Evolutionary conservation across 139 green algal species (phyloP).

Genomic region (Chlorella sorokiniana): DNA sequence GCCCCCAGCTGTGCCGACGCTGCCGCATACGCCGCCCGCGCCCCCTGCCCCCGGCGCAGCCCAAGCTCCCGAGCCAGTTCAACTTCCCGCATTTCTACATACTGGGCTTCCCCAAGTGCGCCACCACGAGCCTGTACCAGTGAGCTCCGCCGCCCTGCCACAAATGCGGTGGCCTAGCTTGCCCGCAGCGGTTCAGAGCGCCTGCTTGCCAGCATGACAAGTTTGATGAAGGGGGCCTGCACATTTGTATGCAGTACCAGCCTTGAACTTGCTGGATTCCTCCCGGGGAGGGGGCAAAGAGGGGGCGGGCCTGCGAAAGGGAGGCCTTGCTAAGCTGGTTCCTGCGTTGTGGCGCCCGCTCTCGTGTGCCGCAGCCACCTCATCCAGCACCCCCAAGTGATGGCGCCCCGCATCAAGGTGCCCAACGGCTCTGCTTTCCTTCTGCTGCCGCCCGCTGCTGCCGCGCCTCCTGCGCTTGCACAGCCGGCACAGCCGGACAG

Average conservation of each 20-base stretch:
- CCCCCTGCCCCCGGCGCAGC: too few relatives aligned
- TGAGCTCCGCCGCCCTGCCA: neutral
- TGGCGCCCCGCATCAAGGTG: constrained; percentile 9
- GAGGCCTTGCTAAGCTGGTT: neutral
- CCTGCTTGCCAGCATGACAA: too few relatives aligned
- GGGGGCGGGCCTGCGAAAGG: too few relatives aligned
- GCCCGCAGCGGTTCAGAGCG: neutral
- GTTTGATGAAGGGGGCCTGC: too few relatives aligned
- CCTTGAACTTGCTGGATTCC: too few relatives aligned
- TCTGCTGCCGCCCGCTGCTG: too few relatives aligned
- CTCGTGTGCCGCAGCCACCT: constrained; percentile 1
- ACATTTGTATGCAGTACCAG: too few relatives aligned
- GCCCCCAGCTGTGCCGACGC: too few relatives aligned
- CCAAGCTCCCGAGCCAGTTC: constrained; percentile 12
- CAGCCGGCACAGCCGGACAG: too few relatives aligned
- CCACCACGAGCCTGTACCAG: constrained; percentile 23
- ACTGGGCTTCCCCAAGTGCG: constrained; percentile 19
- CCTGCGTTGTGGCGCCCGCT: neutral
- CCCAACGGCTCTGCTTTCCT: neutral
- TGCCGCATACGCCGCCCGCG: too few relatives aligned
- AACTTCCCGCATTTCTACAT: constrained; percentile 22
- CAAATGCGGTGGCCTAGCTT: neutral
- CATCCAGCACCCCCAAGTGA: constrained; percentile 13
- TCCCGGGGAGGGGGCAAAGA: too few relatives aligned
- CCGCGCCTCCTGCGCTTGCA: too few relatives aligned